These are phyloP conservation scores for Cardamine chenopodiifolia DNA, from an alignment of 345 rosid genomes.

Conservation along the genomic window DNA sequence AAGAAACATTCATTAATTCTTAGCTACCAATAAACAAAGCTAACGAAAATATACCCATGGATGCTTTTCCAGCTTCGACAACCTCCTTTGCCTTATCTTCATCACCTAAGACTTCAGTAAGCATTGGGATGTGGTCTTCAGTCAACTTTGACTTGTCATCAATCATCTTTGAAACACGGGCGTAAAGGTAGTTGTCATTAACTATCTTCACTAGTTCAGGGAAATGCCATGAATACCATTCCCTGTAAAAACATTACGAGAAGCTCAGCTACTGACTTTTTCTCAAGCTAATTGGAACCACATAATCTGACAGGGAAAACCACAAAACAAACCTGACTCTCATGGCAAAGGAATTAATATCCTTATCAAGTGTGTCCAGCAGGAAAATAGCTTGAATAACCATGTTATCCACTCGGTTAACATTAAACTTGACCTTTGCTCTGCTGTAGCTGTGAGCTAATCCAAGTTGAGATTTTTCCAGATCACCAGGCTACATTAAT, in stretches of 20 bases:
- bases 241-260: slow-evolving; percentile 51
- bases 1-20: background rate
- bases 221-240: slow-evolving; percentile 99
- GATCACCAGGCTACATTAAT: slow-evolving; percentile 68
- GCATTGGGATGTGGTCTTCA: slow-evolving; percentile 58
- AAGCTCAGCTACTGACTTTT: background rate
- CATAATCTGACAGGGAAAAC: background rate
- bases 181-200: slow-evolving; percentile 84
- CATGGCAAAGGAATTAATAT: slow-evolving; percentile 86
- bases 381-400: slow-evolving; percentile 92
- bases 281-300: background rate
- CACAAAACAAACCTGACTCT: slow-evolving; percentile 75
- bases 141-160: slow-evolving; percentile 68
- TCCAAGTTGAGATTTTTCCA: slow-evolving; percentile 96
- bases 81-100: slow-evolving; percentile 94
- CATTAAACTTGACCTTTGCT: slow-evolving; percentile 97
- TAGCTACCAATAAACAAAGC: background rate
- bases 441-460: slow-evolving; percentile 96
- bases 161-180: slow-evolving; percentile 59
- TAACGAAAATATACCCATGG: slow-evolving; percentile 70
- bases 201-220: slow-evolving; percentile 95
- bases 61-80: slow-evolving; percentile 94
- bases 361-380: slow-evolving; percentile 90
- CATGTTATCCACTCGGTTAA: slow-evolving; percentile 94
- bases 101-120: slow-evolving; percentile 70